Evolutionary conservation across 2,329 filamentous ascomycete genomes (phyloP), one percentile per base, ranked within the genome.

Genomic region (Hypoxylon sp.): DNA sequence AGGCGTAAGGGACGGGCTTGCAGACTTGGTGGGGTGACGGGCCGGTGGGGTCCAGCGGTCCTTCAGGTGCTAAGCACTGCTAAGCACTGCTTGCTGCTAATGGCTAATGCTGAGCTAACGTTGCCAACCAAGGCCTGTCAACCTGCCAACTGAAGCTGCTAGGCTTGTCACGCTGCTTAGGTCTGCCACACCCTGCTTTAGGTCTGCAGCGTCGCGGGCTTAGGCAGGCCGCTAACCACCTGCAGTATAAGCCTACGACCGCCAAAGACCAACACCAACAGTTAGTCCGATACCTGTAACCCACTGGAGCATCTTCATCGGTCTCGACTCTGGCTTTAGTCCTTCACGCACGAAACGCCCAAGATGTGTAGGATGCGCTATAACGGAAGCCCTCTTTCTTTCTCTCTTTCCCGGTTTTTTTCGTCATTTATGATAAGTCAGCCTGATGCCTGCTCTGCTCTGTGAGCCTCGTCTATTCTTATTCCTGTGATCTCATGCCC

Each of bases 241-340:
- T 17, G 17, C 24, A 20, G n/a, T 17, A 35, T 15, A 35, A 35
- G 31, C 15, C 4, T 17, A 15, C 31, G 10, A 35, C n/a, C 8
- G 13, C 35, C 40, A 41, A 53, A 47, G n/a, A 37, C 35, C 52
- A 60, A 47, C 48, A 38, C 42, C 38, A 27, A 9, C n/a, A n/a
- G 52, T 60, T 52, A 45, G 55, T 46, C 18, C 20, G 53, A 21
- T 47, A 37, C n/a, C n/a, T n/a, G n/a, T n/a, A n/a, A n/a, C n/a
- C n/a, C n/a, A n/a, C n/a, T n/a, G n/a, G n/a, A 58, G 47, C 40
- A 51, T 54, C 54, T 38, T 40, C 58, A 51, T 48, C 43, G 58
- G 33, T 46, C 38, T 50, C 24, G 20, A 58, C 42, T n/a, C 13
- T n/a, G 31, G 31, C 9, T 15, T 15, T 20, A 11, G 21, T 24